Conservation (phyloP, 2,329 filamentous ascomycete genomes). For the Remersonia thermophila region DNA sequence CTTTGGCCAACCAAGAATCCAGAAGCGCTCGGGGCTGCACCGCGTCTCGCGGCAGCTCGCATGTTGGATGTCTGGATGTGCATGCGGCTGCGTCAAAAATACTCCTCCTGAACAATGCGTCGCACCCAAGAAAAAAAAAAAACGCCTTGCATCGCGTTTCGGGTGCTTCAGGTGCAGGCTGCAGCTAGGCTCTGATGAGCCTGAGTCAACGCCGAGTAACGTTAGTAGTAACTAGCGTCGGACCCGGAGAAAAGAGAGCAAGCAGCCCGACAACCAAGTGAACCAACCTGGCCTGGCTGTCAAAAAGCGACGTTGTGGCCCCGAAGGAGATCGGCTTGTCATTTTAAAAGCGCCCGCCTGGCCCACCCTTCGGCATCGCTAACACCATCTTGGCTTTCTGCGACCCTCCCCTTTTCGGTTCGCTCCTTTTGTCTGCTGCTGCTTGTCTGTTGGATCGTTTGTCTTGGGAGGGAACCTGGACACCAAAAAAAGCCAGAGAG, state of each 20-base stretch:
- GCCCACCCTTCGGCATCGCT: slow-evolving; percentile 5
- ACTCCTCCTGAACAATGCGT: neutral
- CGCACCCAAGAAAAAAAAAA: neutral
- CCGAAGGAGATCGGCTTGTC: slow-evolving; percentile 14
- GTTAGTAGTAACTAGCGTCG: neutral
- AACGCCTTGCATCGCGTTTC: neutral
- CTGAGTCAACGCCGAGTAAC: neutral
- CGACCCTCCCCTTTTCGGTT: slow-evolving; percentile 1
- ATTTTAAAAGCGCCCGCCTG: slow-evolving; percentile 12
- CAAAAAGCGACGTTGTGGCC: neutral
- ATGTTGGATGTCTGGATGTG: neutral
- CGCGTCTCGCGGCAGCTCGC: neutral
- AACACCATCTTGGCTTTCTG: neutral
- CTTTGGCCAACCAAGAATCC: neutral
- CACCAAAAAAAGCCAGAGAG: neutral
- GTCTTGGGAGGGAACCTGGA: neutral
- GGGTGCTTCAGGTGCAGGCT: slow-evolving; percentile 1
- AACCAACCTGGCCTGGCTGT: too few relatives aligned
- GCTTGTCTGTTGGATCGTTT: neutral
- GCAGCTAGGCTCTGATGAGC: slow-evolving; percentile 3
- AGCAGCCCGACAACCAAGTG: slow-evolving; percentile 4
- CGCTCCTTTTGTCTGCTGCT: neutral
- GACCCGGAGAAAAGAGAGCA: slow-evolving; percentile 1
- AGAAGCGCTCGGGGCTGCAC: slow-evolving; percentile 6
- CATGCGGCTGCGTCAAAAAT: neutral